A percentile compares a stretch with the other conserved stretches of the same genome.
Conservation (phyloP, 208 protist genomes). For the Leishmania guyanensis region DNA sequence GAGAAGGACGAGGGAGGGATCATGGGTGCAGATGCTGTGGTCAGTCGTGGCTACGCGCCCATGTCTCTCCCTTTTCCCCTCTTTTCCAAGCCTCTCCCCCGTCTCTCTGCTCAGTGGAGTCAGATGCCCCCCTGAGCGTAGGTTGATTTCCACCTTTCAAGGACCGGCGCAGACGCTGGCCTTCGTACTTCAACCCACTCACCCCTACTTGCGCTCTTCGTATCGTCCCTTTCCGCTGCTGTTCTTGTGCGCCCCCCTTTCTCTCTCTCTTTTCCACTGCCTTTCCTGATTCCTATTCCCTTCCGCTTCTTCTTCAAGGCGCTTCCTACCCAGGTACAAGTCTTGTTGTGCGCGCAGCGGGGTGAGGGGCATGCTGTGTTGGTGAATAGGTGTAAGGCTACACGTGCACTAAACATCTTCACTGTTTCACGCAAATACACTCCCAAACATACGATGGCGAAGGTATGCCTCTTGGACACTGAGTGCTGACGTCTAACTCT, state of each 20-base stretch:
- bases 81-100: background rate
- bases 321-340: background rate
- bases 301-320: background rate
- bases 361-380: background rate
- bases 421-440: background rate
- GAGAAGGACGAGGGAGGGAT: background rate
- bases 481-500: too few species aligned
- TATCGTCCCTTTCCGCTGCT: background rate
- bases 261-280: background rate
- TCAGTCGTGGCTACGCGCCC: background rate
- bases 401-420: background rate
- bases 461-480: background rate
- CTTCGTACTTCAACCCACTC: background rate
- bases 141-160: background rate
- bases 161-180: background rate
- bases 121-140: background rate
- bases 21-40: background rate
- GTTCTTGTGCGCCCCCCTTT: too few species aligned
- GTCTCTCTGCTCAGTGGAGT: background rate
- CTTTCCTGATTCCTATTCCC: background rate
- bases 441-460: background rate
- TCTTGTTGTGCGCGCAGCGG: background rate
- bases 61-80: background rate
- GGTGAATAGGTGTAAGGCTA: background rate
- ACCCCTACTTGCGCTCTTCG: background rate